Evolutionary conservation across 2,329 filamentous ascomycete genomes (phyloP), one percentile per base, ranked within the genome.

Genomic region (Aplosporella prunicola): DNA sequence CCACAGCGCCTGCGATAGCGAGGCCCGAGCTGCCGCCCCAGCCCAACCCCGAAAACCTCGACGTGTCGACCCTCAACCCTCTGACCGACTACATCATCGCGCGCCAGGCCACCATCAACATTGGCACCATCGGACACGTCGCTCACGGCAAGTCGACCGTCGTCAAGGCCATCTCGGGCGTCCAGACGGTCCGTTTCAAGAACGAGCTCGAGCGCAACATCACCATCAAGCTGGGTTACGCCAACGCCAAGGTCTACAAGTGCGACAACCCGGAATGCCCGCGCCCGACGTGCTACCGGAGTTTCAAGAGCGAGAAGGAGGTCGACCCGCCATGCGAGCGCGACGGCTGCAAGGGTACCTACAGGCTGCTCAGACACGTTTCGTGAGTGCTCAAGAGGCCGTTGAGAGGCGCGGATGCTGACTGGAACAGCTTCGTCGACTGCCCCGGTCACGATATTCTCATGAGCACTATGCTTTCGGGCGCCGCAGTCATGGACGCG

Each of bases 401-500:
- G 22, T 8, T n/a, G n/a, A 24, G 8, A n/a, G 22, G n/a, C 22
- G 22, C n/a, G 22, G 32, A 20, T 11, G 24, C 39, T 41, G 33
- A 39, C 23, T 17, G 23, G 44, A 51, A 36, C 49, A 89, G 85
- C 11, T 98, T 96, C 62, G 91, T 96, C 51, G 91, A 96, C 66
- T 96, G 91, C 73, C 91, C 91, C 40, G 91, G 91, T 65, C 91
- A 98, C 84, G 91, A 98, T 69, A 98, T 98, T 87, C 88, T 98
- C 63, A 98, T 98, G 91, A 96, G 89, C 68, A 98, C 91, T 54
- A 98, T 98, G 91, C 80, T 98, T 73, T 98, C 91, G 58, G 91
- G 91, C 57, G 91, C 91, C 53, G 91, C 91, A 47, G 91, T 98
- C 75, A 98, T 98, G 91, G 91, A 98, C 66, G 91, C 91, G 47